Conservation (phyloP, 2,329 filamentous ascomycete genomes). For the Trichoderma citrinoviride region DNA sequence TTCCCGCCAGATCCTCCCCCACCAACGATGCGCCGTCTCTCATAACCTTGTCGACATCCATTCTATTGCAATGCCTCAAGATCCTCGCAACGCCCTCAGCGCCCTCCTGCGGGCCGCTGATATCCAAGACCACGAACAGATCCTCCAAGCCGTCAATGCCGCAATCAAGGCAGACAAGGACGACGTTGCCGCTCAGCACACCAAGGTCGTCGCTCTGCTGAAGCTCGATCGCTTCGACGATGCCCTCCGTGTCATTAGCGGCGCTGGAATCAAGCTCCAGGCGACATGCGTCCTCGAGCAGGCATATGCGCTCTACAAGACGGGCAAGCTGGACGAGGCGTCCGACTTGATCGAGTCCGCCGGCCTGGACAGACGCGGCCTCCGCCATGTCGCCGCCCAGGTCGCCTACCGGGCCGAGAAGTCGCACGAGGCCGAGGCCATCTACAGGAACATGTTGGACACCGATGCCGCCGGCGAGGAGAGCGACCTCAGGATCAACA, state of each 20-base stretch:
- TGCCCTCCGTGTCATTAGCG: slow-evolving; percentile 65
- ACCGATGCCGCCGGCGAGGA: slow-evolving; percentile 51
- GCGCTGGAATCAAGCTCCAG: slow-evolving; percentile 60
- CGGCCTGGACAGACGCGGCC: slow-evolving; percentile 35
- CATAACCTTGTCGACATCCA: slow-evolving; percentile 18
- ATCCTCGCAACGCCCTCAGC: slow-evolving; percentile 51
- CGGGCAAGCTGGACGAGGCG: slow-evolving; percentile 67
- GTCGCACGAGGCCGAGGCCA: slow-evolving; percentile 62
- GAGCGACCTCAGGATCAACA: slow-evolving; percentile 74
- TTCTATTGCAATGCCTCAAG: slow-evolving; percentile 42
- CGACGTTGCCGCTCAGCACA: slow-evolving; percentile 61
- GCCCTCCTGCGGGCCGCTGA: slow-evolving; percentile 53
- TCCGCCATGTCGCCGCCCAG: slow-evolving; percentile 59
- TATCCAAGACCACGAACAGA: slow-evolving; percentile 70
- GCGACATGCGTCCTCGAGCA: slow-evolving; percentile 64
- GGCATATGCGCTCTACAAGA: slow-evolving; percentile 82
- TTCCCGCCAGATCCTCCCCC: background rate
- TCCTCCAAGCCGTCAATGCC: slow-evolving; percentile 62
- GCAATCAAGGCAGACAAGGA: slow-evolving; percentile 60
- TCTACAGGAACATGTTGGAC: slow-evolving; percentile 60
- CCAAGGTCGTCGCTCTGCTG: slow-evolving; percentile 70
- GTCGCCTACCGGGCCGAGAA: slow-evolving; percentile 72
- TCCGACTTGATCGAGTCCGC: slow-evolving; percentile 42
- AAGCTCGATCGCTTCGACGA: slow-evolving; percentile 82
- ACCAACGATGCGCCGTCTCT: slow-evolving; percentile 20